These are phyloP conservation scores for Xylariomycetidae sp. DNA, from an alignment of 2,329 filamentous ascomycete genomes.

Conservation along the genomic window DNA sequence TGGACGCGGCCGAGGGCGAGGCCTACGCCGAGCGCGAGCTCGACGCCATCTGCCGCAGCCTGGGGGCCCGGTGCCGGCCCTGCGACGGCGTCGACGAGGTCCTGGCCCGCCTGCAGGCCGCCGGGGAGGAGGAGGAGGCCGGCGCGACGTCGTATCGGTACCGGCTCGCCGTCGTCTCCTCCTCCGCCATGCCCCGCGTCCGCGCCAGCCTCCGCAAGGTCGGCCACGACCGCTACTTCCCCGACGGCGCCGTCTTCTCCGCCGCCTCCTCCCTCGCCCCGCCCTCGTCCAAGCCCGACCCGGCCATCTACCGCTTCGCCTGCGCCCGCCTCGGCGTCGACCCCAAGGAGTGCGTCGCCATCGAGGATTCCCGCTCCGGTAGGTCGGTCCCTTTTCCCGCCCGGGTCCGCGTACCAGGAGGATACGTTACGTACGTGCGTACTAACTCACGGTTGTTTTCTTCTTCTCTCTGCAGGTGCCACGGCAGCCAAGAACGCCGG, in stretches of 20 bases:
- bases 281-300: slow-evolving; percentile 88
- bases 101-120: slow-evolving; percentile 56
- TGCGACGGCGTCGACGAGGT: slow-evolving; percentile 64
- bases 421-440: too few species aligned
- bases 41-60: slow-evolving; percentile 75
- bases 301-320: slow-evolving; percentile 78
- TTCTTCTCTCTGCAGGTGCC: slow-evolving; percentile 1
- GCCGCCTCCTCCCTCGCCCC: slow-evolving; percentile 71
- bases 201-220: slow-evolving; percentile 73
- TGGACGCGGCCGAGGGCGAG: slow-evolving; percentile 64
- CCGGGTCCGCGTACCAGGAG: not conserved
- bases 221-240: slow-evolving; percentile 74
- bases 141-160: too few species aligned
- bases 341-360: slow-evolving; percentile 66
- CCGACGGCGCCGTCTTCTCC: slow-evolving; percentile 68
- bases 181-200: slow-evolving; percentile 72
- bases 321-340: slow-evolving; percentile 67
- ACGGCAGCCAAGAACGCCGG: slow-evolving; percentile 58
- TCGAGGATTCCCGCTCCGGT: slow-evolving; percentile 66
- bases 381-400: not conserved
- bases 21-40: slow-evolving; percentile 71
- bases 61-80: slow-evolving; percentile 60
- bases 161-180: slow-evolving; percentile 73
- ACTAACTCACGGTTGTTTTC: not conserved
- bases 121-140: slow-evolving; percentile 44